These are phyloP conservation scores for Lodderomyces oxycetoniae DNA, from an alignment of 1,139 yeast genomes.

Conservation along the genomic window DNA sequence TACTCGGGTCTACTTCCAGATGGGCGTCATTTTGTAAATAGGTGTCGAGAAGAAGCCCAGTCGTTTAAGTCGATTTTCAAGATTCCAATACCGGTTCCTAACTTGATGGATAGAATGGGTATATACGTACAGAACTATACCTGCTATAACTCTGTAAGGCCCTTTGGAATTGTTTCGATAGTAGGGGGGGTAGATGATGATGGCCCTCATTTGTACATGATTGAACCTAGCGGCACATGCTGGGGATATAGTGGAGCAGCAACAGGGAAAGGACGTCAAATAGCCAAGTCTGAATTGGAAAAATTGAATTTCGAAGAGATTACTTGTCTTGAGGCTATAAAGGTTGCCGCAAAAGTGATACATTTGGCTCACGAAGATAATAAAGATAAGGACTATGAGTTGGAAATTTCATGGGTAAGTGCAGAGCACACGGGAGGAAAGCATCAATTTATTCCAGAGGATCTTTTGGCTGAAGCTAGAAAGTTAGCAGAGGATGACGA, in stretches of 20 bases:
- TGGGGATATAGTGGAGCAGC: constrained; percentile 99
- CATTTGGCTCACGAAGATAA: constrained; percentile 95
- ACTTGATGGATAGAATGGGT: constrained; percentile 83
- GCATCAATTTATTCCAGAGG: constrained; percentile 77
- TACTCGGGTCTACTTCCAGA: constrained; percentile 95
- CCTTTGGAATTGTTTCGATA: constrained; percentile 89
- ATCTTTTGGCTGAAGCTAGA: constrained; percentile 74
- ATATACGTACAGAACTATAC: constrained; percentile 95
- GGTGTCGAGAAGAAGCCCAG: constrained; percentile 90
- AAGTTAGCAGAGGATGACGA: constrained; percentile 76
- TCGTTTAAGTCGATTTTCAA: constrained; percentile 76
- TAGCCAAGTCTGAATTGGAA: constrained; percentile 93
- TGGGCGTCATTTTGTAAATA: constrained; percentile 86
- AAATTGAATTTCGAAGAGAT: constrained; percentile 72
- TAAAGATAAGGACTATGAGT: constrained; percentile 94
- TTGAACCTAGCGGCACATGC: constrained; percentile 93
- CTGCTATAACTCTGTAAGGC: constrained; percentile 93
- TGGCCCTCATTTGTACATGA: constrained; percentile 91
- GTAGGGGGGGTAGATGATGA: constrained; percentile 89
- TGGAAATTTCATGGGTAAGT: constrained; percentile 86
- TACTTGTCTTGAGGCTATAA: constrained; percentile 76
- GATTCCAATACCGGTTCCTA: constrained; percentile 72
- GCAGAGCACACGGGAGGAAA: constrained; percentile 70
- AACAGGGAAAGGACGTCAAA: constrained; percentile 95
- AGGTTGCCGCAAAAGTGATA: constrained; percentile 89